Percentiles rank a stretch among this genome's conserved stretches.
Evolutionary conservation across 2,329 filamentous ascomycete species (phyloP).

Genomic region (Diplodia seriata): DNA sequence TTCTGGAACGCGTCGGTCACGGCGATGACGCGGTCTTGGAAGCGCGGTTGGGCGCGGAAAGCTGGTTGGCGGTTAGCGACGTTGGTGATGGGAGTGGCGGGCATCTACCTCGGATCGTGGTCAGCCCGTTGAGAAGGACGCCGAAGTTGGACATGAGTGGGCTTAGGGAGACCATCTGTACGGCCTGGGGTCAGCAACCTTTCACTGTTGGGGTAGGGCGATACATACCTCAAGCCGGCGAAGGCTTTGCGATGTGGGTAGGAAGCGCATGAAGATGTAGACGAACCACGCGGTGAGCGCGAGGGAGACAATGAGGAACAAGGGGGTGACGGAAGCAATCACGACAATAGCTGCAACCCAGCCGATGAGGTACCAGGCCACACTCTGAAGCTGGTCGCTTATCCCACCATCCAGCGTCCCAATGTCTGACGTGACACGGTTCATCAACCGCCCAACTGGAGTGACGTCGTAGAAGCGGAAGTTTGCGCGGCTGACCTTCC

Average conservation of each 20-base stretch:
- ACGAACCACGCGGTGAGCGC: constrained; percentile 72
- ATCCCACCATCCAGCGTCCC: constrained; percentile 89
- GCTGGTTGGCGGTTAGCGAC: constrained; percentile 57
- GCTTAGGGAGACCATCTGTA: constrained; percentile 78
- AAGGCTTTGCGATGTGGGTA: constrained; percentile 83
- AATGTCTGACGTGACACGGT: constrained; percentile 88
- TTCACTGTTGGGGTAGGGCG: constrained; percentile 16
- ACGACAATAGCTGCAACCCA: constrained; percentile 77
- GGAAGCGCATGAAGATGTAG: constrained; percentile 75
- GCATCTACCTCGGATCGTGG: constrained; percentile 69
- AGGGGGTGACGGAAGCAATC: constrained; percentile 78
- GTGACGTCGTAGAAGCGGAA: constrained; percentile 94
- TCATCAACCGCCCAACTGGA: constrained; percentile 88
- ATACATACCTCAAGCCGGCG: constrained; percentile 70
- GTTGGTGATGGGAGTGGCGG: background rate
- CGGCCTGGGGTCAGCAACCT: background rate
- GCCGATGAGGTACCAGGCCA: constrained; percentile 73
- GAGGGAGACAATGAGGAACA: constrained; percentile 76
- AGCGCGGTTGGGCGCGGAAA: constrained; percentile 77
- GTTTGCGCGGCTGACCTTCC: constrained; percentile 76
- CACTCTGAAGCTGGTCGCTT: constrained; percentile 72
- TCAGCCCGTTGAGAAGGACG: constrained; percentile 82
- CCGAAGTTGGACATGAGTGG: constrained; percentile 94
- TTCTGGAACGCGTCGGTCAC: constrained; percentile 90
- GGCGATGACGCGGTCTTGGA: constrained; percentile 78